Percentiles rank a stretch among this genome's conserved stretches.
Evolutionary conservation across 148 eudicot species (phyloP).

Genomic region (Fagopyrum tataricum): DNA sequence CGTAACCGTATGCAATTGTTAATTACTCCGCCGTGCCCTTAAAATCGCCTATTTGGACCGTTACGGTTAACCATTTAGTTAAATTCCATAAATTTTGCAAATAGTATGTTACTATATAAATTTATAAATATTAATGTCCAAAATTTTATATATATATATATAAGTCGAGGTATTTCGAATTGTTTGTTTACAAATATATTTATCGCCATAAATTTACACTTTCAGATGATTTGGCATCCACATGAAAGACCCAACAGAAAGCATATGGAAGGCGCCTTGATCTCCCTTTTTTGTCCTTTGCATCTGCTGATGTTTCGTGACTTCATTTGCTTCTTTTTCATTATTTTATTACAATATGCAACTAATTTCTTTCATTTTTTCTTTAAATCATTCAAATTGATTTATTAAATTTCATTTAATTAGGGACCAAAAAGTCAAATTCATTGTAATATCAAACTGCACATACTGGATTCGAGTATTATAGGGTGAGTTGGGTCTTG

Average conservation of each 20-base stretch:
- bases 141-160: no score
- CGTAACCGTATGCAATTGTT: no score
- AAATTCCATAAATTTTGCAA: no score
- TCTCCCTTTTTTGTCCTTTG: background rate
- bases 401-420: background rate
- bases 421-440: background rate
- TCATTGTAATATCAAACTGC: conserved; percentile 5
- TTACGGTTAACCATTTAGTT: no score
- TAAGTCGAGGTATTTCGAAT: no score
- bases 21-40: no score
- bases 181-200: no score
- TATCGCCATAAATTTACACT: background rate
- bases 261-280: conserved; percentile 5
- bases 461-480: background rate
- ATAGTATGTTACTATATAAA: no score
- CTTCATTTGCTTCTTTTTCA: conserved; percentile 3
- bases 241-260: conserved; percentile 8
- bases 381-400: background rate
- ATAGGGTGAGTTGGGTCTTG: no score
- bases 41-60: no score
- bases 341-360: background rate
- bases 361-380: background rate
- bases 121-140: no score
- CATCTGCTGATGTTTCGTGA: background rate
- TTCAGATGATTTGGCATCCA: conserved; percentile 6